phyloP scores from a whole-genome alignment of 2,329 filamentous ascomycete species.

The Microcyclosporella mali region DNA sequence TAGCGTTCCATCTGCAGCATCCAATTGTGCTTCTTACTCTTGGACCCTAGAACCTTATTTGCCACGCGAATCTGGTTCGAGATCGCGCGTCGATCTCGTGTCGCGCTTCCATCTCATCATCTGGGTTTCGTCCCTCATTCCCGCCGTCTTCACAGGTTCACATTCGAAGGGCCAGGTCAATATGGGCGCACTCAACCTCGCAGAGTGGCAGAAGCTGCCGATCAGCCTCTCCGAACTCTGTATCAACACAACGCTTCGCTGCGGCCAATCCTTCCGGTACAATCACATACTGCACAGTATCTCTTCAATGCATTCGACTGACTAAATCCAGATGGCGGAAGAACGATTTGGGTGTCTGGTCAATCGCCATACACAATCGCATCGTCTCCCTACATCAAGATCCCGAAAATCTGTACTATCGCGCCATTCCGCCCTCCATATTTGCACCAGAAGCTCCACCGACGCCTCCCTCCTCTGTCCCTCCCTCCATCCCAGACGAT shows the following conservation, averaged over 20 bases:
- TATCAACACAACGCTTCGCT: constrained; percentile 88
- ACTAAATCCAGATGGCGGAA: constrained; percentile 67
- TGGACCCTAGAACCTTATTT: not conserved
- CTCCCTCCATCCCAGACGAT: constrained; percentile 26
- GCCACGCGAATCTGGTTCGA: not conserved
- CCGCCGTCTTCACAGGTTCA: not conserved
- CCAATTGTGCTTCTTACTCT: not conserved
- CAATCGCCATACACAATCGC: constrained; percentile 77
- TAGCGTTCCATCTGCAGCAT: not conserved
- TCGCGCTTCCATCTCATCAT: not conserved
- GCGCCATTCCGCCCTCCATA: constrained; percentile 52
- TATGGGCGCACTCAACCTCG: constrained; percentile 46
- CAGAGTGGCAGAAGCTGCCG: constrained; percentile 83
- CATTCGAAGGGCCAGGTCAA: not conserved
- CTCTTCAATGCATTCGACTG: not conserved
- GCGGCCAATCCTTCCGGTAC: constrained; percentile 83
- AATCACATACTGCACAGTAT: not conserved
- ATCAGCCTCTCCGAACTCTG: constrained; percentile 78
- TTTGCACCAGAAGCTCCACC: constrained; percentile 30
- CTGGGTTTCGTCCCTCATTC: not conserved
- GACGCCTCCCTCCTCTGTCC: constrained; percentile 35
- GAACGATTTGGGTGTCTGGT: constrained; percentile 74
- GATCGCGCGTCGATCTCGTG: not conserved
- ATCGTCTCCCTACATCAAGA: constrained; percentile 84
- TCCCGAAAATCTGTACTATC: constrained; percentile 69